A percentile compares a stretch with the other conserved stretches of the same genome.
Conservation (phyloP, 768 basidiomycete genomes). For the Rhodotorula paludigena region DNA sequence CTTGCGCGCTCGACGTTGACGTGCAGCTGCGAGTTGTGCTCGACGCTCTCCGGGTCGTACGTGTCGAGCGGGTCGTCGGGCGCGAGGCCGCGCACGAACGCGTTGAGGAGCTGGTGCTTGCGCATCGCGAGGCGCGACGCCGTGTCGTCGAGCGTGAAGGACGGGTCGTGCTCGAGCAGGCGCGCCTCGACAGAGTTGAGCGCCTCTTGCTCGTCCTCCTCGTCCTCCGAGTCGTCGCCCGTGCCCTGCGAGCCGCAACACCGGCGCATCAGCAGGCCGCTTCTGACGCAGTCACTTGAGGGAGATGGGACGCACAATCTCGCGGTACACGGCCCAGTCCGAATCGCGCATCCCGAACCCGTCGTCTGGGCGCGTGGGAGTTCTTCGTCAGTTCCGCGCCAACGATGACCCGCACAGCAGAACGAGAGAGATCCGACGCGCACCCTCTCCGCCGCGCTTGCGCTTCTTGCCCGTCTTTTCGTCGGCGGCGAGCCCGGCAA, state of each 20-base stretch:
- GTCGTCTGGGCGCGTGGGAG: slow-evolving; percentile 21
- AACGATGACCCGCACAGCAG: background rate
- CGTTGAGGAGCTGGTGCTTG: slow-evolving; percentile 75
- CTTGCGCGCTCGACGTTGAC: slow-evolving; percentile 85
- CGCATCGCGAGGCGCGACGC: slow-evolving; percentile 70
- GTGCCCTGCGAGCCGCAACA: too few species aligned
- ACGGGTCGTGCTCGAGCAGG: slow-evolving; percentile 74
- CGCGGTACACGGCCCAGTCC: slow-evolving; percentile 96
- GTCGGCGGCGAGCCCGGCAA: slow-evolving; percentile 84
- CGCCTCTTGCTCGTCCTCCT: slow-evolving; percentile 74
- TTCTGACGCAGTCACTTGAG: background rate
- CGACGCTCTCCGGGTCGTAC: slow-evolving; percentile 66
- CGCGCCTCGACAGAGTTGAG: slow-evolving; percentile 72
- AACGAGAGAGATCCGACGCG: background rate
- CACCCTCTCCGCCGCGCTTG: slow-evolving; percentile 4
- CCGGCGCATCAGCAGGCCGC: too few species aligned
- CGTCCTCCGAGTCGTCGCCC: slow-evolving; percentile 66
- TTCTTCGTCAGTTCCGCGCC: background rate
- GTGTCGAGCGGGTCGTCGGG: slow-evolving; percentile 46
- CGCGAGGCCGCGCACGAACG: slow-evolving; percentile 57
- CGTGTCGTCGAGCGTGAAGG: slow-evolving; percentile 74
- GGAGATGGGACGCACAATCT: slow-evolving; percentile 62
- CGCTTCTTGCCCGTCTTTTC: slow-evolving; percentile 71
- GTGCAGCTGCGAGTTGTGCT: slow-evolving; percentile 61
- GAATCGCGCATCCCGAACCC: slow-evolving; percentile 85